phyloP scores from a whole-genome alignment of 2,329 filamentous ascomycete genomes.

The Atkinsonella texensis region DNA sequence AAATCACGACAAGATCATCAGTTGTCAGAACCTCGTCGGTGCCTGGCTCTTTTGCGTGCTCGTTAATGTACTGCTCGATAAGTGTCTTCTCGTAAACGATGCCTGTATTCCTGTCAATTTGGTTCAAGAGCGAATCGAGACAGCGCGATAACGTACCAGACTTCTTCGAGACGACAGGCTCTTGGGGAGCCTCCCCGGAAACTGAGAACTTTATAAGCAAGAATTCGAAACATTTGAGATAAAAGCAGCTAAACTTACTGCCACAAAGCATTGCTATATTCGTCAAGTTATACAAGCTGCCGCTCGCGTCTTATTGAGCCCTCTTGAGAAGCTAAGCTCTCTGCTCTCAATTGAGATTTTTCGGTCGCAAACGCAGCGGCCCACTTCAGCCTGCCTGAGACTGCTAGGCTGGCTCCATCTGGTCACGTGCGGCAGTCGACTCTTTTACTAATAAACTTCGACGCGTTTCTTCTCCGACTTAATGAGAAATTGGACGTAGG shows the following conservation, averaged over 20 bases:
- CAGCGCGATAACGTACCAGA: conserved; percentile 50
- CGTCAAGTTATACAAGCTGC: conserved; percentile 11
- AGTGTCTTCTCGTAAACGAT: conserved; percentile 90
- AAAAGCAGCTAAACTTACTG: conserved; percentile 23
- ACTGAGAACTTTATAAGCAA: conserved; percentile 39
- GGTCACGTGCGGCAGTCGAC: conserved; percentile 2
- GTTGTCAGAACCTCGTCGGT: conserved; percentile 72
- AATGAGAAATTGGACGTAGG: neutral
- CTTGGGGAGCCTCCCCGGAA: conserved; percentile 90
- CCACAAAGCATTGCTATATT: conserved; percentile 33
- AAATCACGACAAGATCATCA: conserved; percentile 81
- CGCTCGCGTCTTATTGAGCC: conserved; percentile 10
- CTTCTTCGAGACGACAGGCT: conserved; percentile 89
- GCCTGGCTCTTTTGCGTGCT: conserved; percentile 85
- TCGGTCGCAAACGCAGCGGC: conserved; percentile 3
- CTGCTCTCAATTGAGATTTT: conserved; percentile 13
- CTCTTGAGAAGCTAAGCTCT: conserved; percentile 1
- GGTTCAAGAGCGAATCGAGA: neutral
- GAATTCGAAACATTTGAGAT: no score
- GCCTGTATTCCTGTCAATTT: conserved; percentile 34
- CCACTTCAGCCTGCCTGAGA: neutral
- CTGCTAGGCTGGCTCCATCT: neutral
- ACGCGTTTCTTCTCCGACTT: neutral
- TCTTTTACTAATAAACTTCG: neutral
- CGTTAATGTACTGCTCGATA: conserved; percentile 87